These are phyloP conservation scores for Candida ortonii DNA, from an alignment of 805 yeast species.

Conservation along the genomic window DNA sequence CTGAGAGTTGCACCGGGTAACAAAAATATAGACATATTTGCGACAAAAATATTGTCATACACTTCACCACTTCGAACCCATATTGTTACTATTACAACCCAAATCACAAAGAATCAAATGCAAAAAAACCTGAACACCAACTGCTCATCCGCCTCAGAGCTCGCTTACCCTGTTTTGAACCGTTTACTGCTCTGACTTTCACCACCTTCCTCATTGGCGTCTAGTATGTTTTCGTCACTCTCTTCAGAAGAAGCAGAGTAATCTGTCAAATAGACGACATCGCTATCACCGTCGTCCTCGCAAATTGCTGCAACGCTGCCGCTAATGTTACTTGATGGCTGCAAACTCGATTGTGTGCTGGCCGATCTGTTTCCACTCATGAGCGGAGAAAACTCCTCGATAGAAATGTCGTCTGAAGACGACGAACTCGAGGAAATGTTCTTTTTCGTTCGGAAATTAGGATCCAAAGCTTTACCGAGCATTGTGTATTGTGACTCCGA, in stretches of 20 bases:
- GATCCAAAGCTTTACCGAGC: constrained; percentile 19
- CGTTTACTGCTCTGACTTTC: constrained; percentile 1
- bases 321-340: too few species aligned
- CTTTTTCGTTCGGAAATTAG: constrained; percentile 5
- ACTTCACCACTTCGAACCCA: too few species aligned
- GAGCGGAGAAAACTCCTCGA: constrained; percentile 15
- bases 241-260: constrained; percentile 1
- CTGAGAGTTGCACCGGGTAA: too few species aligned
- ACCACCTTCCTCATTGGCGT: constrained; percentile 1
- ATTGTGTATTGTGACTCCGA: constrained; percentile 33
- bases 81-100: too few species aligned
- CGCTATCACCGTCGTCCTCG: constrained; percentile 8
- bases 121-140: too few species aligned
- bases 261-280: constrained; percentile 14
- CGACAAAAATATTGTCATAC: too few species aligned
- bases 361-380: constrained; percentile 3
- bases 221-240: constrained; percentile 3
- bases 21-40: too few species aligned
- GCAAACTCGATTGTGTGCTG: constrained; percentile 7
- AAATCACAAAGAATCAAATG: too few species aligned
- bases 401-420: constrained; percentile 12
- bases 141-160: too few species aligned
- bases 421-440: constrained; percentile 11
- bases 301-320: too few species aligned
- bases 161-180: constrained; percentile 3